Evolutionary conservation across 2,329 filamentous ascomycete species (phyloP), one percentile per base, ranked within the genome.

Genomic region (Colletotrichum sp.): DNA sequence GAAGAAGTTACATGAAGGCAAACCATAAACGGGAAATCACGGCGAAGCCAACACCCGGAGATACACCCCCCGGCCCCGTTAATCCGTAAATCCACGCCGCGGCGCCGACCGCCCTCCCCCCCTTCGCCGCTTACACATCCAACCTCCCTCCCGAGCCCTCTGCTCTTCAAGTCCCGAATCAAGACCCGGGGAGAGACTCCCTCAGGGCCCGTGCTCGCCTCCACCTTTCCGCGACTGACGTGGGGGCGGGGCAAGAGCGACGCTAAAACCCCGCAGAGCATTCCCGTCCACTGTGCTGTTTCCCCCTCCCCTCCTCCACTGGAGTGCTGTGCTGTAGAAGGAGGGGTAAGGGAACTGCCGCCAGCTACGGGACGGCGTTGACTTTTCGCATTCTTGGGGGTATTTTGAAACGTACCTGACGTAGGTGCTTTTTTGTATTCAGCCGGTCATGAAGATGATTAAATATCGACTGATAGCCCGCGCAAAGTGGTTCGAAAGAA

Each of bases 241-340:
- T 52, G 72, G 72, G 72, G 72, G 72, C 55, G 72, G 72, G 73
- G 73, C 24, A 62, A n/a, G 13, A 60, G 52, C 64, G 26, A 66
- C 61, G 68, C 68, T 56, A 62, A 28, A 32, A 38, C 66, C 69
- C 67, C 67, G 67, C 67, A 66, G 62, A 66, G 18, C 18, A 48
- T 48, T 48, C n/a, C n/a, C n/a, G n/a, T n/a, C 38, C 38, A 48
- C 38, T 21, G 38, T 43, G 13, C 32, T 36, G 28, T 38, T n/a
- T 5, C 38, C 38, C 36, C 9, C 38, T 43, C 38, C 38, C 15
- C 6, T 8, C 5, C 4, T 4, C 18, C 18, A 18, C 28, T 34
- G 32, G 32, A 16, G 18, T 62, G 58, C 58, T 24, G 21, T 21
- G n/a, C 61, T 32, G 15, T 36, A 56, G 61, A 36, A 18, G 65